Evolutionary conservation across 176 grass and related monocot species (phyloP).

Genomic region (Phoenix roebelenii): DNA sequence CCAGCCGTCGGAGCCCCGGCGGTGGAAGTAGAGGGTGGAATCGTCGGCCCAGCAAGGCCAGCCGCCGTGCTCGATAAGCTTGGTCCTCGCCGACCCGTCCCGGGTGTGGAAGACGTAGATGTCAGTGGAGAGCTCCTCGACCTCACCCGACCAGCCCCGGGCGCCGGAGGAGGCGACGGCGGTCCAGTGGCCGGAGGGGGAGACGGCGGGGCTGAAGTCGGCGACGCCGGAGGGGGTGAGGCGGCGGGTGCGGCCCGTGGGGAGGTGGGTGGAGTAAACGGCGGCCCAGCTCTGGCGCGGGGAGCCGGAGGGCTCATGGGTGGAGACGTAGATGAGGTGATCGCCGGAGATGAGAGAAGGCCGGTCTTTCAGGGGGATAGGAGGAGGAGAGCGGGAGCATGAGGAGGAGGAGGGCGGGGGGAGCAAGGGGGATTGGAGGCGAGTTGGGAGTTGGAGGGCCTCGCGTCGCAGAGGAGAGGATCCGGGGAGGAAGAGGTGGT

Average conservation of each 20-base stretch:
- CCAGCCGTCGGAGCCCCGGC: slow-evolving; percentile 57
- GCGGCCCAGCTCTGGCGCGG: slow-evolving; percentile 63
- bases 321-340: slow-evolving; percentile 67
- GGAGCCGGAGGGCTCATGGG: slow-evolving; percentile 17
- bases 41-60: slow-evolving; percentile 88
- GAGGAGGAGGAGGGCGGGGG: background rate
- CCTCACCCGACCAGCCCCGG: slow-evolving; percentile 43
- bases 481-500: slow-evolving; percentile 11
- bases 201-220: slow-evolving; percentile 76
- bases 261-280: slow-evolving; percentile 50
- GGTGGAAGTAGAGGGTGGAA: slow-evolving; percentile 78
- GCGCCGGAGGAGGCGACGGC: slow-evolving; percentile 43
- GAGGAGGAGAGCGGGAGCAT: slow-evolving; percentile 17
- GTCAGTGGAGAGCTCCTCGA: slow-evolving; percentile 59
- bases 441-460: background rate
- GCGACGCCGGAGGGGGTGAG: slow-evolving; percentile 41
- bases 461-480: slow-evolving; percentile 12
- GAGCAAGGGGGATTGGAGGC: background rate
- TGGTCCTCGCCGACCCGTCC: slow-evolving; percentile 48
- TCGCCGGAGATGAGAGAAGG: slow-evolving; percentile 47
- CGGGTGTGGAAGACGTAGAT: slow-evolving; percentile 59
- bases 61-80: slow-evolving; percentile 33
- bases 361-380: slow-evolving; percentile 59
- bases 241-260: slow-evolving; percentile 21
- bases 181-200: slow-evolving; percentile 70